phyloP scores from a whole-genome alignment of 208 protist genomes.

The Trypanosomatidae sp. region DNA sequence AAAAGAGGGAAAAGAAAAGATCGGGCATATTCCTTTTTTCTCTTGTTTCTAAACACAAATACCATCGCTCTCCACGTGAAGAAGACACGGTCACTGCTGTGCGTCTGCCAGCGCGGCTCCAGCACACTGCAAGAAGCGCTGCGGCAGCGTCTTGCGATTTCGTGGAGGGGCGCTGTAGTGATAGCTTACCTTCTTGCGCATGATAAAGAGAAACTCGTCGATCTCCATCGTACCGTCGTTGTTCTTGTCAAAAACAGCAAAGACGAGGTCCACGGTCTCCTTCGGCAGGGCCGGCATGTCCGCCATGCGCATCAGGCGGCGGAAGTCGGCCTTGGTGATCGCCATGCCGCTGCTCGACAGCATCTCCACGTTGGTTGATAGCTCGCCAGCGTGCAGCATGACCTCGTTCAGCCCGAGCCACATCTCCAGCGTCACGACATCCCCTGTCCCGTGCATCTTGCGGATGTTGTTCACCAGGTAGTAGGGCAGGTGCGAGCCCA shows the following conservation, averaged over 20 bases:
- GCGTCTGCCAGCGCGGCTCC: conserved; percentile 14
- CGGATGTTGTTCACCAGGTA: conserved; percentile 86
- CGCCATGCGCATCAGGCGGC: conserved; percentile 54
- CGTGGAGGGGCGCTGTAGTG: conserved; percentile 40
- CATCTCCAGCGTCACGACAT: conserved; percentile 51
- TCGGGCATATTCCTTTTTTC: too few species aligned
- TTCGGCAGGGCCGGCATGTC: conserved; percentile 38
- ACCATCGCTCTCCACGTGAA: neutral
- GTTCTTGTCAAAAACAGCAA: conserved; percentile 86
- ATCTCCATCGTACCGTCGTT: conserved; percentile 80
- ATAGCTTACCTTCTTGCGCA: conserved; percentile 75
- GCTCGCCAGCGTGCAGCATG: conserved; percentile 50
- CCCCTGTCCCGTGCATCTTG: conserved; percentile 41
- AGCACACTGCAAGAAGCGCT: conserved; percentile 60
- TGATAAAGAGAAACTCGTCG: conserved; percentile 82
- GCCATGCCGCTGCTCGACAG: conserved; percentile 59
- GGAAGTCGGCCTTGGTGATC: conserved; percentile 54
- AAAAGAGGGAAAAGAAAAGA: too few species aligned
- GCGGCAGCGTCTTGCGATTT: conserved; percentile 49
- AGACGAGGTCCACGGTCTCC: conserved; percentile 50
- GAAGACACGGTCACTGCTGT: neutral
- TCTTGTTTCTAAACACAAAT: neutral
- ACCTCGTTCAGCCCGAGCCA: conserved; percentile 83
- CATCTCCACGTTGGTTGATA: conserved; percentile 62
- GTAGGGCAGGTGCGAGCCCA: conserved; percentile 80